phyloP scores from a whole-genome alignment of 495 filamentous ascomycete genomes.

The Annulohypoxylon moriforme region DNA sequence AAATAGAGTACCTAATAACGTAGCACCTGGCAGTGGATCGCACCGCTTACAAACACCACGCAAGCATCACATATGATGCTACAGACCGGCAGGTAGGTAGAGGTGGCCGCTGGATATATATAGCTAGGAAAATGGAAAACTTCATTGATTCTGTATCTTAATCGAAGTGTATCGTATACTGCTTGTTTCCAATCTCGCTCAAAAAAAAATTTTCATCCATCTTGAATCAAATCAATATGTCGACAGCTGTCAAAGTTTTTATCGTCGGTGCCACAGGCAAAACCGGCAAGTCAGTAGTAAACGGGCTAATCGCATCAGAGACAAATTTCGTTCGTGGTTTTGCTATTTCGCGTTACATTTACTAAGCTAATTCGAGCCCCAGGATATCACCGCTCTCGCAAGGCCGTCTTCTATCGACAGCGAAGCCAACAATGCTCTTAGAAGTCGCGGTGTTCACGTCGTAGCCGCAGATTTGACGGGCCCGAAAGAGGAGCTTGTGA shows the following conservation, averaged over 20 bases:
- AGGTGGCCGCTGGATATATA: too few relatives aligned
- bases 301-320: constrained; percentile 42
- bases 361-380: not conserved
- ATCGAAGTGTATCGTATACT: too few relatives aligned
- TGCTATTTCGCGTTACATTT: not conserved
- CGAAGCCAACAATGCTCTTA: constrained; percentile 56
- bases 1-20: too few relatives aligned
- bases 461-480: constrained; percentile 60
- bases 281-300: constrained; percentile 48
- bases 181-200: too few relatives aligned
- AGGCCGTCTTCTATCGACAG: constrained; percentile 62
- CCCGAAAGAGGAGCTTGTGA: constrained; percentile 59
- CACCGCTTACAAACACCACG: not conserved
- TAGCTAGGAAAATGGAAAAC: not conserved
- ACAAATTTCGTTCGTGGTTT: constrained; percentile 39
- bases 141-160: not conserved
- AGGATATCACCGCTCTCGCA: constrained; percentile 64
- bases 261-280: constrained; percentile 51
- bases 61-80: not conserved
- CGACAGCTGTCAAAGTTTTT: constrained; percentile 28
- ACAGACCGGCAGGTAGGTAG: too few relatives aligned
- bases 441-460: constrained; percentile 60
- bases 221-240: not conserved
- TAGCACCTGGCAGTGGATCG: too few relatives aligned
- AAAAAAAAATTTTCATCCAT: too few relatives aligned